A percentile compares a stretch with the other conserved stretches of the same genome.
Evolutionary conservation across 202 grass and related monocot species (phyloP).

Genomic region (Schoenoplectus triqueter): DNA sequence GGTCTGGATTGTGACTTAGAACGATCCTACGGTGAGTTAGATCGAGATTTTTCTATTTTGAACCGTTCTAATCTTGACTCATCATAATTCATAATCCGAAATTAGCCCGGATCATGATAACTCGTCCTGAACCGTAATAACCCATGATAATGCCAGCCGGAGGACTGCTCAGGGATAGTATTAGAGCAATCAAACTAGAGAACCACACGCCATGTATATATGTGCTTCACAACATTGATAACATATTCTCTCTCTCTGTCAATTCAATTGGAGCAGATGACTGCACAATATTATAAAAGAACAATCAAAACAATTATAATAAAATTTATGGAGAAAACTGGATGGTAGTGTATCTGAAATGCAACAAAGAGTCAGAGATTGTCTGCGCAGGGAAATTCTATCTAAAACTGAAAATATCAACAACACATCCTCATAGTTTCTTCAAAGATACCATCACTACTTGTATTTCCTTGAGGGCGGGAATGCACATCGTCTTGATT

Average conservation of each 20-base stretch:
- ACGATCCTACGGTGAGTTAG: too few relatives aligned
- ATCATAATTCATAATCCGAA: too few relatives aligned
- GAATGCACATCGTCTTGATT: neutral
- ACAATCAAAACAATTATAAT: slow-evolving; percentile 3
- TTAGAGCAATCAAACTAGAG: slow-evolving; percentile 98
- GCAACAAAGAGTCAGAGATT: neutral
- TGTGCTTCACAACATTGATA: slow-evolving; percentile 94
- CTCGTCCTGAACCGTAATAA: too few relatives aligned
- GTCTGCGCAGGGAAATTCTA: neutral
- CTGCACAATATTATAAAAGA: slow-evolving; percentile 46
- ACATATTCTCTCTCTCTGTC: slow-evolving; percentile 99
- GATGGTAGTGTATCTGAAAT: neutral
- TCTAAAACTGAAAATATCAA: neutral
- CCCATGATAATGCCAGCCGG: too few relatives aligned
- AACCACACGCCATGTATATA: slow-evolving; percentile 76
- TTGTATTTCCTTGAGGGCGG: neutral
- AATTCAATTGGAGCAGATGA: slow-evolving; percentile 91
- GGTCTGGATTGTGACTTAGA: too few relatives aligned
- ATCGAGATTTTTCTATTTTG: too few relatives aligned
- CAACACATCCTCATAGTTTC: neutral
- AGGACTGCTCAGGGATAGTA: slow-evolving; percentile 79
- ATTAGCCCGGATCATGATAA: too few relatives aligned
- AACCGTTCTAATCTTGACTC: too few relatives aligned
- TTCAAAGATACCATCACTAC: slow-evolving; percentile 5
- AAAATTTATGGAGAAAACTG: neutral